phyloP scores from a whole-genome alignment of 2,329 filamentous ascomycete genomes.

The Alternaria sp. region DNA sequence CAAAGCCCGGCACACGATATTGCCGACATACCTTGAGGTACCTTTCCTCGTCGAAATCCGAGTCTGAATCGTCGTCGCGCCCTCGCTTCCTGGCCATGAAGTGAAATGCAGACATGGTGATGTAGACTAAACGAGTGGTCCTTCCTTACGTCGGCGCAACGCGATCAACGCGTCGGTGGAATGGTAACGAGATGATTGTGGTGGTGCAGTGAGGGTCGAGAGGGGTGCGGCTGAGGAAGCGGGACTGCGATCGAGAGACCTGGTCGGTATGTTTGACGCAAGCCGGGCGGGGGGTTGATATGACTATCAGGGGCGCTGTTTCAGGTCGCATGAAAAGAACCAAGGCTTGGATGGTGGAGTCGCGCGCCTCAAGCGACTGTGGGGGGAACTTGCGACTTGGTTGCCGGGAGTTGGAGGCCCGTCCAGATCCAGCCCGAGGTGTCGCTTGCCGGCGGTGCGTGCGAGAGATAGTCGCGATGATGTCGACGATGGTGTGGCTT shows the following conservation, averaged over 20 bases:
- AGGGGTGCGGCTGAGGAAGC: slow-evolving; percentile 16
- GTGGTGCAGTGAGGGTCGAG: slow-evolving; percentile 15
- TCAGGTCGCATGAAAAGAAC: slow-evolving; percentile 39
- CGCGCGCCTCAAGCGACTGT: slow-evolving; percentile 17
- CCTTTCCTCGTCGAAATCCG: slow-evolving; percentile 39
- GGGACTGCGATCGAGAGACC: slow-evolving; percentile 21
- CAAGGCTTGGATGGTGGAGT: slow-evolving; percentile 20
- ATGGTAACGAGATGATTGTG: slow-evolving; percentile 16
- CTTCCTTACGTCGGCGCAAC: slow-evolving; percentile 9
- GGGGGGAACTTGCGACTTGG: slow-evolving; percentile 7
- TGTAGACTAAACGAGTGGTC: slow-evolving; percentile 4
- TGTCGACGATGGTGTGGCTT: slow-evolving; percentile 8
- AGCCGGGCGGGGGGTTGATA: slow-evolving; percentile 25
- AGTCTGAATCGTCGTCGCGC: slow-evolving; percentile 43
- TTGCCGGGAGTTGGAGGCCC: slow-evolving; percentile 7
- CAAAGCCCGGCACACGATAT: slow-evolving; percentile 1
- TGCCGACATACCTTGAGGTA: slow-evolving; percentile 36
- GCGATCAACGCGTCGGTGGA: slow-evolving; percentile 31
- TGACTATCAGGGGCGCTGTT: slow-evolving; percentile 43
- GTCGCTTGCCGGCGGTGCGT: slow-evolving; percentile 7
- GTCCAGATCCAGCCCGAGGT: not conserved
- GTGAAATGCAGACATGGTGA: slow-evolving; percentile 41
- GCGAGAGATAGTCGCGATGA: slow-evolving; percentile 7
- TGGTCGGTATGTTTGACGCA: slow-evolving; percentile 39
- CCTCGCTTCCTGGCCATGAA: slow-evolving; percentile 38